A percentile compares a stretch with the other conserved stretches of the same genome.
phyloP scores from a whole-genome alignment of 2,329 filamentous ascomycete species.

The Colletotrichum truncatum region DNA sequence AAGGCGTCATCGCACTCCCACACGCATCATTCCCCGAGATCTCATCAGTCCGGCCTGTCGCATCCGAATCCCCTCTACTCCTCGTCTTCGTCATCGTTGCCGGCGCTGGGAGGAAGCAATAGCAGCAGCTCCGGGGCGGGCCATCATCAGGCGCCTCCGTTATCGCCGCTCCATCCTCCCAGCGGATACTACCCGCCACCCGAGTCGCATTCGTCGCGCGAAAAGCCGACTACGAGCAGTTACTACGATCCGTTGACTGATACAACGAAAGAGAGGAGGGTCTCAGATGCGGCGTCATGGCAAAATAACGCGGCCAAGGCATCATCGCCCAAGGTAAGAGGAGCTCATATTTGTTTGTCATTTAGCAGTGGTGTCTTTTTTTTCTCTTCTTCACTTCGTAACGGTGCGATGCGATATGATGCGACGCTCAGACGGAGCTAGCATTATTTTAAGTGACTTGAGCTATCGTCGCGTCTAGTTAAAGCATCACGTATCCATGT shows the following conservation, averaged over 20 bases:
- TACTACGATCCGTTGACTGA: constrained; percentile 66
- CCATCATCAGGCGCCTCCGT: constrained; percentile 37
- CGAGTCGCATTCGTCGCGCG: constrained; percentile 44
- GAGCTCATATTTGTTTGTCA: constrained; percentile 25
- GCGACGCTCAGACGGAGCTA: not conserved
- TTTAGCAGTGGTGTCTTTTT: not conserved
- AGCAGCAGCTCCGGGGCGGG: constrained; percentile 33
- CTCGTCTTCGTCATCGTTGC: constrained; percentile 38
- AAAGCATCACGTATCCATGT: not conserved
- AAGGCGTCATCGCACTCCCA: constrained; percentile 35
- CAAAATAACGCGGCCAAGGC: constrained; percentile 50
- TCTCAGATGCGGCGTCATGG: constrained; percentile 56
- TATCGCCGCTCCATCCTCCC: constrained; percentile 55
- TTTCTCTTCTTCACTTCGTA: not conserved
- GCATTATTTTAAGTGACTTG: not conserved
- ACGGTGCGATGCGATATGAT: not conserved
- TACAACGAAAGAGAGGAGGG: constrained; percentile 55
- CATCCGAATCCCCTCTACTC: constrained; percentile 46
- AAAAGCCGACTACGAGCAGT: constrained; percentile 52
- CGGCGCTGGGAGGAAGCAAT: constrained; percentile 18
- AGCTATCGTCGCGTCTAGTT: not conserved
- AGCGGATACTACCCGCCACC: constrained; percentile 49
- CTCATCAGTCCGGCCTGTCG: constrained; percentile 31
- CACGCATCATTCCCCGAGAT: constrained; percentile 38
- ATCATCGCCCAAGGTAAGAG: constrained; percentile 58